phyloP scores from a whole-genome alignment of 768 basidiomycete species.

The Cystoderma amianthinum region DNA sequence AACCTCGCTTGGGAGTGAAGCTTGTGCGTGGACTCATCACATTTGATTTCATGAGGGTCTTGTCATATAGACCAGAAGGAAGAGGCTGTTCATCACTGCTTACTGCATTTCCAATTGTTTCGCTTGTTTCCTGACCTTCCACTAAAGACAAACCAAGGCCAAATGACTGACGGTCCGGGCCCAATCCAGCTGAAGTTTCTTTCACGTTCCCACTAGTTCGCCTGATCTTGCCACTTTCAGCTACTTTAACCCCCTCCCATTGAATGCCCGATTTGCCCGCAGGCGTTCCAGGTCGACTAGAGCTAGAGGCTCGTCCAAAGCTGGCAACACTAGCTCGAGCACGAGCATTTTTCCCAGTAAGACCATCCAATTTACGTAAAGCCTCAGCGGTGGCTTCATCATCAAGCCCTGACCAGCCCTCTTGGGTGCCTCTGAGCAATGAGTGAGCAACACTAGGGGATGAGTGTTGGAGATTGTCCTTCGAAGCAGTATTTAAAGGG shows the following conservation, averaged over 20 bases:
- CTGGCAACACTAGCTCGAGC: constrained; percentile 74
- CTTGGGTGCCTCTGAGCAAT: constrained; percentile 78
- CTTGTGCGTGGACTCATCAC: constrained; percentile 57
- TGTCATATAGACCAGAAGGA: constrained; percentile 45
- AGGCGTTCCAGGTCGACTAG: constrained; percentile 73
- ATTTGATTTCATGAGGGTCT: constrained; percentile 60
- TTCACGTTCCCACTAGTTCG: constrained; percentile 30
- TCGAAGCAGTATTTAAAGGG: constrained; percentile 31
- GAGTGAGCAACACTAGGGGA: constrained; percentile 78
- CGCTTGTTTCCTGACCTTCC: constrained; percentile 30
- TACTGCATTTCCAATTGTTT: constrained; percentile 33
- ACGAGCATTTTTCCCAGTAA: constrained; percentile 69
- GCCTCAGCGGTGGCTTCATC: constrained; percentile 89
- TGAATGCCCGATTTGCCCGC: constrained; percentile 55
- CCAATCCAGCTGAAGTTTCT: constrained; percentile 36
- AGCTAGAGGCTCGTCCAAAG: constrained; percentile 55
- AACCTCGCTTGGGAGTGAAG: constrained; percentile 82
- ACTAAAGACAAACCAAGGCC: constrained; percentile 25
- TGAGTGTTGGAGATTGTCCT: constrained; percentile 33
- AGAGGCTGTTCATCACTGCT: constrained; percentile 55
- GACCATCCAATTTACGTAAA: constrained; percentile 86
- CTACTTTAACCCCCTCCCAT: constrained; percentile 65
- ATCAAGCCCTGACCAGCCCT: constrained; percentile 84
- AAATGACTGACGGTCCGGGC: constrained; percentile 33
- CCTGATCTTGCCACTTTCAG: constrained; percentile 30